A percentile compares a stretch with the other conserved stretches of the same genome.
Evolutionary conservation across 306 rosid species (phyloP).

Genomic region (Cyclanthera cordifolia): DNA sequence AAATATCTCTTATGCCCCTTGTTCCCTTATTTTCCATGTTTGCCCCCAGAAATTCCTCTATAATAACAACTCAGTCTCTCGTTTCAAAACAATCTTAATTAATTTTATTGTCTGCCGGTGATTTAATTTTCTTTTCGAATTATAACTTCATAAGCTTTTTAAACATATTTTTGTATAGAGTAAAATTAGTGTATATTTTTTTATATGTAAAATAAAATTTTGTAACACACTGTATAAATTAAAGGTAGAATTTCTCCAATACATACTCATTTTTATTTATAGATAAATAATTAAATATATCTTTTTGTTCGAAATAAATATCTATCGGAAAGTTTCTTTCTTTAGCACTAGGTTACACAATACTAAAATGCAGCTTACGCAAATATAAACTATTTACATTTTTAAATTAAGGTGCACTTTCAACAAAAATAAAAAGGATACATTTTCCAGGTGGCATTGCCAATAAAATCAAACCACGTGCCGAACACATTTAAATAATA

Average conservation of each 20-base stretch:
- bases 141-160: neutral
- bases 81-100: neutral
- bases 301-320: no score
- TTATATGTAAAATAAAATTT: no score
- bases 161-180: no score
- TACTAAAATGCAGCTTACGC: no score
- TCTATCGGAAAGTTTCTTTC: neutral
- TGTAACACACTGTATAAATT: no score
- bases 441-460: neutral
- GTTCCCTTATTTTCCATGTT: neutral
- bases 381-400: neutral
- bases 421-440: neutral
- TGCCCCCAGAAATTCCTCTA: neutral
- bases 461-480: conserved; percentile 8
- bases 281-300: no score
- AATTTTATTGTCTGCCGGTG: neutral
- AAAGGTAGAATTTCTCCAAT: no score
- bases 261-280: no score
- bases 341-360: neutral
- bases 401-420: neutral
- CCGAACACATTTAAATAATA: neutral
- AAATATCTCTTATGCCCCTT: neutral
- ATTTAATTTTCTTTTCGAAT: neutral
- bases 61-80: neutral
- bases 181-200: no score